Conservation (phyloP, 1,139 yeast genomes). For the Blastobotrys apis region DNA sequence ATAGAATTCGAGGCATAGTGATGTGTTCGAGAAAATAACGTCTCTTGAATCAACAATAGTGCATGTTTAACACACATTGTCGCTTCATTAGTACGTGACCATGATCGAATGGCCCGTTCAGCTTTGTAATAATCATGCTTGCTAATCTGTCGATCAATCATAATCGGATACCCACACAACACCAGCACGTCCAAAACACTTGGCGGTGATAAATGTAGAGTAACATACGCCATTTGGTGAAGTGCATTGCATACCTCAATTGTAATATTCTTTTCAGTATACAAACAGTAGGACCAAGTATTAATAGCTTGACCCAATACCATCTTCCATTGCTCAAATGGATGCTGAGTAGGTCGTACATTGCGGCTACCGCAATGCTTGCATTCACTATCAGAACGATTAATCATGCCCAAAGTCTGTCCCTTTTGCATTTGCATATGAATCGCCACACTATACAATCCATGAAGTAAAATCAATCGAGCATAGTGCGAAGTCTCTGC, state of each 20-base stretch:
- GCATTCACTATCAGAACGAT: constrained; percentile 12
- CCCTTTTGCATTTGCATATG: constrained; percentile 21
- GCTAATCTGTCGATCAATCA: constrained; percentile 23
- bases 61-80: constrained; percentile 19
- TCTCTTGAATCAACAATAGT: constrained; percentile 19
- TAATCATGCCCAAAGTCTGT: constrained; percentile 16
- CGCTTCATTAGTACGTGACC: constrained; percentile 21
- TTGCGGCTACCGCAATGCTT: constrained; percentile 13
- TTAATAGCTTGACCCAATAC: constrained; percentile 23
- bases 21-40: constrained; percentile 16
- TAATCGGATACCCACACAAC: constrained; percentile 16
- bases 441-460: constrained; percentile 23
- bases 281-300: constrained; percentile 25
- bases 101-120: constrained; percentile 22
- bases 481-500: constrained; percentile 25
- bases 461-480: constrained; percentile 26
- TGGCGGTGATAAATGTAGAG: constrained; percentile 24
- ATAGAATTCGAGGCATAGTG: constrained; percentile 8
- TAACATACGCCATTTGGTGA: constrained; percentile 25
- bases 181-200: constrained; percentile 22
- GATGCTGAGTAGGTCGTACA: constrained; percentile 4
- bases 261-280: constrained; percentile 13
- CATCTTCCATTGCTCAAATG: constrained; percentile 20
- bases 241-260: constrained; percentile 23
- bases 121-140: constrained; percentile 22